These are phyloP conservation scores for Podila verticillata DNA, from an alignment of 192 early-diverging fungal species.

Conservation along the genomic window DNA sequence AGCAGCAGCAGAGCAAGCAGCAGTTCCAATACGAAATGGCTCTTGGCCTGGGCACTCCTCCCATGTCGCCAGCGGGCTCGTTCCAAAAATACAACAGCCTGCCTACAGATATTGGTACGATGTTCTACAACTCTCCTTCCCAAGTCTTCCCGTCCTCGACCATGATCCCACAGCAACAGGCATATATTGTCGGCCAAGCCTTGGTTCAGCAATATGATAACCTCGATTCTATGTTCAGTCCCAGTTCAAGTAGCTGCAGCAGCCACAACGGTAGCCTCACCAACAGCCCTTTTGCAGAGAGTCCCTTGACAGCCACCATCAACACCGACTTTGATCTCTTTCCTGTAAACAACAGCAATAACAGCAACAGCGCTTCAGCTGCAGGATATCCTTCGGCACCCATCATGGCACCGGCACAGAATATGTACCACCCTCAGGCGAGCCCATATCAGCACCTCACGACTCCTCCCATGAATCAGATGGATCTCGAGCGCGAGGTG, in stretches of 20 bases:
- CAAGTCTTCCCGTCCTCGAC: constrained; percentile 19
- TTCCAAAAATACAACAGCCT: constrained; percentile 28
- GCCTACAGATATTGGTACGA: constrained; percentile 20
- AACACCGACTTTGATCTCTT: constrained; percentile 40
- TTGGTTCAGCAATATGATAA: constrained; percentile 51
- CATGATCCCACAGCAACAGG: constrained; percentile 13
- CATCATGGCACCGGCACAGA: constrained; percentile 29
- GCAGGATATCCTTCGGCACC: constrained; percentile 12
- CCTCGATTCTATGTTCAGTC: constrained; percentile 46
- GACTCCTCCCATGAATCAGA: constrained; percentile 35
- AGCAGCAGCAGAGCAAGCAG: constrained; percentile 24
- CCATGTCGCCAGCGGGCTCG: constrained; percentile 34
- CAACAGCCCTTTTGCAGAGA: constrained; percentile 33
- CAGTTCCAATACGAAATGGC: constrained; percentile 16
- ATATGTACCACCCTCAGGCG: not conserved
- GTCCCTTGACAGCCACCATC: constrained; percentile 25
- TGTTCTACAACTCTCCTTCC: constrained; percentile 22
- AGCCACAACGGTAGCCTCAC: constrained; percentile 38
- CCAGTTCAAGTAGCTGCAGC: constrained; percentile 28
- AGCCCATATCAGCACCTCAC: constrained; percentile 19
- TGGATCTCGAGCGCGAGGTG: constrained; percentile 24
- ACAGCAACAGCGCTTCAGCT: not conserved
- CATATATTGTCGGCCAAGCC: constrained; percentile 18
- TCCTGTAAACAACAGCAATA: constrained; percentile 13
- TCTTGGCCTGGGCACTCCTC: constrained; percentile 40